Percentiles rank a stretch among this genome's conserved stretches.
Conservation (phyloP, 352 stramenopile species). For the Pythium aristosporum region DNA sequence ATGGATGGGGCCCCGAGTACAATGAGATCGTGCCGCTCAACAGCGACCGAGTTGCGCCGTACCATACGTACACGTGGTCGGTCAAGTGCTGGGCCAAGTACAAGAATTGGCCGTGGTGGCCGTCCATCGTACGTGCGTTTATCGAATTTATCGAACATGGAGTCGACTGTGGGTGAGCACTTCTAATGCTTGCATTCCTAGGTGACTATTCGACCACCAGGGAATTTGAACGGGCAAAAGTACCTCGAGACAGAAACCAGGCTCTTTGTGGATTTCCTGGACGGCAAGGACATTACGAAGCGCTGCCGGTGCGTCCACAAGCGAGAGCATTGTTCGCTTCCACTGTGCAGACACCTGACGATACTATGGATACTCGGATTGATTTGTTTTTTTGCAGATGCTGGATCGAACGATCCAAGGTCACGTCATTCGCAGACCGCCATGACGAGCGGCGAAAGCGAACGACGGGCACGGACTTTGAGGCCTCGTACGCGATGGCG, state of each 20-base stretch:
- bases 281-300: constrained; percentile 24
- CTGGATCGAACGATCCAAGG: constrained; percentile 45
- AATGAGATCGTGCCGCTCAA: constrained; percentile 64
- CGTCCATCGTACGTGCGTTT: constrained; percentile 48
- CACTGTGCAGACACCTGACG: no score
- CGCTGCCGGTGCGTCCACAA: constrained; percentile 21
- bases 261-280: constrained; percentile 42
- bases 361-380: not conserved
- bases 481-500: constrained; percentile 35
- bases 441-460: constrained; percentile 35
- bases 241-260: constrained; percentile 20
- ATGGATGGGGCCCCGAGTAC: constrained; percentile 58
- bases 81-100: constrained; percentile 86
- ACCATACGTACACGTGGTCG: constrained; percentile 74
- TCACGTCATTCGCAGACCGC: constrained; percentile 37
- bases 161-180: not conserved
- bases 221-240: not conserved
- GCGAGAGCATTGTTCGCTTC: no score
- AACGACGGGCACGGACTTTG: constrained; percentile 42
- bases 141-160: not conserved
- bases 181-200: constrained; percentile 22
- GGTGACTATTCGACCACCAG: constrained; percentile 49
- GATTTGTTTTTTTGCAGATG: constrained; percentile 27
- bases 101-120: constrained; percentile 76
- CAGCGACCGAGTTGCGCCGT: constrained; percentile 61